Base-by-base conservation (phyloP, 2,329 filamentous ascomycete species). In the Xylariaceae sp. region DNA sequence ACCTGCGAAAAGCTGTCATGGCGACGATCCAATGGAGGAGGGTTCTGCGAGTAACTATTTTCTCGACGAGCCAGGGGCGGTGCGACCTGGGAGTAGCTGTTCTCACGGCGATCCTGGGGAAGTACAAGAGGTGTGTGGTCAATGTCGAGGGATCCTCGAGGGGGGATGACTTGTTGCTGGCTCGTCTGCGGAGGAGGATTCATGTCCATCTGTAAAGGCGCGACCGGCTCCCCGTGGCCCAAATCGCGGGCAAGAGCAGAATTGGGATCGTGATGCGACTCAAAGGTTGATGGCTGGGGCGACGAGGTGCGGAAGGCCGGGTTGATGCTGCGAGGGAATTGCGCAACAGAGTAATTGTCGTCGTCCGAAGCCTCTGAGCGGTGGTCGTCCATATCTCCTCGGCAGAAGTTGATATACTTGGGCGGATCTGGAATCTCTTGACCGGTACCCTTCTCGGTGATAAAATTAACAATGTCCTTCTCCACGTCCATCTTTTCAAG, bases 351-450 rank as follows among this genome's bases (percentile, higher is more conserved):
- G 66, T 96, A 99, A 59, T 80, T 84, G 5, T 91, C 90, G 56
- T 96, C 91, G 18, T 95, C 90, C 0, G 62, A 61, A 0, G 89
- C 92, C 11, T 80, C 76, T 55, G 92, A 96, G 58, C 84, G 83
- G 35, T 82, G 84, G 60, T 99, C 94, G 47, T 85, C 78, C 41
- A 86, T 71, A 66, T 96, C 91, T 14, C 92, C 94, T 11, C 94
- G 86, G 67, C 90, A 95, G 69, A 97, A 99, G 74, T 99, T 96
- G 81, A 99, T 96, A 68, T 96, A 99, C 68, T 90, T 96, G 39
- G 94, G 94, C 19, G 94, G 83, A 67, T 96, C 94, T 1, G 94
- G 95, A 42, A 99, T 99, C 68, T 99, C 95, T 68, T 97, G 92
- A 5, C 94, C 91, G 2, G 94, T 99, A 18, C 92, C 92, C 56